phyloP scores from a whole-genome alignment of 2,329 filamentous ascomycete species.

The Pyrenophora graminea region DNA sequence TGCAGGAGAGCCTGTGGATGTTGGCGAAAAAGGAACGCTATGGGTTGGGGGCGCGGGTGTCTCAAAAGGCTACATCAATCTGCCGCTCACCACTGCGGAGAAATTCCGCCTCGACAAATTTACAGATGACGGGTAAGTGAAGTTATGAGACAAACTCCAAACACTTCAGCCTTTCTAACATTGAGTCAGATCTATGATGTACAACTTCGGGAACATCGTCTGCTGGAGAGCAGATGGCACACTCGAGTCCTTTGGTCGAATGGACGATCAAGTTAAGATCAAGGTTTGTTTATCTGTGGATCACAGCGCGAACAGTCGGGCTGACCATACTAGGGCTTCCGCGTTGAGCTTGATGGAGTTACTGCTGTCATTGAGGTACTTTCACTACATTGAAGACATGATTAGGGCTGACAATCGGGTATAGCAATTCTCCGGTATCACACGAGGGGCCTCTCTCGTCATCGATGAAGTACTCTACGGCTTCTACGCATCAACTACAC shows the following conservation, averaged over 20 bases:
- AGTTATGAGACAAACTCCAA: background rate
- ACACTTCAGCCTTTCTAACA: background rate
- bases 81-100: conserved; percentile 56
- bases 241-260: conserved; percentile 60
- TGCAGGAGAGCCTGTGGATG: conserved; percentile 49
- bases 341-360: conserved; percentile 64
- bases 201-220: conserved; percentile 64
- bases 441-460: conserved; percentile 54
- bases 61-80: conserved; percentile 60
- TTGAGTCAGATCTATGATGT: conserved; percentile 52
- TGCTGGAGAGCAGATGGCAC: conserved; percentile 59
- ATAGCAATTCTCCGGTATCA: conserved; percentile 51
- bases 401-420: conserved; percentile 2
- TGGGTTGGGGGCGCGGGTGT: conserved; percentile 63
- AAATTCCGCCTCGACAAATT: conserved; percentile 59
- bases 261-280: conserved; percentile 67
- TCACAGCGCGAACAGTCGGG: background rate
- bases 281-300: conserved; percentile 40
- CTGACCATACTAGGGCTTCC: conserved; percentile 55
- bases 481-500: conserved; percentile 53
- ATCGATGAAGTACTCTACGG: conserved; percentile 56
- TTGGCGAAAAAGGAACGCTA: conserved; percentile 58
- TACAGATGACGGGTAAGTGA: conserved; percentile 54
- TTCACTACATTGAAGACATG: background rate
- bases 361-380: conserved; percentile 41